phyloP scores from a whole-genome alignment of 306 rosid genomes.

The Argentina anserina region DNA sequence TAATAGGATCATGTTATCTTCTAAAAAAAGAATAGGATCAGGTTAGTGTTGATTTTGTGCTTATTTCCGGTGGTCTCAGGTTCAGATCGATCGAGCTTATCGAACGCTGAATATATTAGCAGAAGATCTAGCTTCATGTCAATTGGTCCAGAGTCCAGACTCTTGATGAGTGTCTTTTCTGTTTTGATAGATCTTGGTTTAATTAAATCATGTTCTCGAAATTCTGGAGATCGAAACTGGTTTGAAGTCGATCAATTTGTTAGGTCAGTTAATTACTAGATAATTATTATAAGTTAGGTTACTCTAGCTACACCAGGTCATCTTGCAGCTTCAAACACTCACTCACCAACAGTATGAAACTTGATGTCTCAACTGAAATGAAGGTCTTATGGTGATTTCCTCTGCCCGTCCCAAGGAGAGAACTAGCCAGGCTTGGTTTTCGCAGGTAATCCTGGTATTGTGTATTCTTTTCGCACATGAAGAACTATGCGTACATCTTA shows the following conservation, averaged over 20 bases:
- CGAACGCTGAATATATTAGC: neutral
- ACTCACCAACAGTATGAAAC: slow-evolving; percentile 51
- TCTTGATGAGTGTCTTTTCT: neutral
- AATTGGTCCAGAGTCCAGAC: neutral
- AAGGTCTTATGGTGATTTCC: neutral
- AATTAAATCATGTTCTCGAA: neutral
- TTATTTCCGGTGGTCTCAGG: neutral
- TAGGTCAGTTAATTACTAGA: neutral
- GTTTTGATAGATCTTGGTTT: slow-evolving; percentile 12
- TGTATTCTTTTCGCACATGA: neutral
- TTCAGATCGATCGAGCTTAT: neutral
- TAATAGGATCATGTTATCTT: too few species aligned
- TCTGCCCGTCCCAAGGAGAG: neutral
- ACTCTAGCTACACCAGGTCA: slow-evolving; percentile 57
- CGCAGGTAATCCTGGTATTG: slow-evolving; percentile 19
- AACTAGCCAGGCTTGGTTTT: neutral
- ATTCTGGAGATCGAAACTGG: neutral
- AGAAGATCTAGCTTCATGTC: neutral
- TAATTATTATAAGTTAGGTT: slow-evolving; percentile 20
- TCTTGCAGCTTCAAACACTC: slow-evolving; percentile 97
- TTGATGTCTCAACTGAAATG: neutral
- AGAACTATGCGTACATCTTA: neutral
- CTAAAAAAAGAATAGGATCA: neutral
- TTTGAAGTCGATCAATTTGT: neutral
- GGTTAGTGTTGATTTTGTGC: neutral